A percentile compares a stretch with the other conserved stretches of the same genome.
Conservation (phyloP, 805 yeast species). For the Candida montana region DNA sequence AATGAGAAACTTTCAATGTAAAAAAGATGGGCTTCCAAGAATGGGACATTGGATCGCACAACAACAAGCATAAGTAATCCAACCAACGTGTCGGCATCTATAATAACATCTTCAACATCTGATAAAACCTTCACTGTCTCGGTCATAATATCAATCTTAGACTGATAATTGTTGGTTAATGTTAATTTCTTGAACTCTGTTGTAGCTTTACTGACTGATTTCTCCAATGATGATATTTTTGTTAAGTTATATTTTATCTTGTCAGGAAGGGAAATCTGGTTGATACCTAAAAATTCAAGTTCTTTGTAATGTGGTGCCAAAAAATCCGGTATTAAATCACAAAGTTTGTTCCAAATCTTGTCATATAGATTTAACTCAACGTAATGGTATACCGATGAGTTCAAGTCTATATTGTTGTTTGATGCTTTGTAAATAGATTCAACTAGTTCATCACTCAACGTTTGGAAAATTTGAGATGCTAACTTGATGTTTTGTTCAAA, state of each 20-base stretch:
- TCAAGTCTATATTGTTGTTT: slow-evolving; percentile 40
- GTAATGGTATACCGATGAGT: slow-evolving; percentile 56
- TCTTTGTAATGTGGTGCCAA: slow-evolving; percentile 19
- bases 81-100: slow-evolving; percentile 80
- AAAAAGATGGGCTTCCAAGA: slow-evolving; percentile 57
- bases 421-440: slow-evolving; percentile 23
- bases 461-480: slow-evolving; percentile 26
- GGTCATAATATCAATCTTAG: slow-evolving; percentile 44
- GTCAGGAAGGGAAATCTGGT: slow-evolving; percentile 37
- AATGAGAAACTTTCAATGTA: slow-evolving; percentile 60
- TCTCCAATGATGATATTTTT: slow-evolving; percentile 31
- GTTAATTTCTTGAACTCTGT: slow-evolving; percentile 43
- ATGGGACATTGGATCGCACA: slow-evolving; percentile 50
- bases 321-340: slow-evolving; percentile 22
- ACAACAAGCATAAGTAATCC: slow-evolving; percentile 70
- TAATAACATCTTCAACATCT: slow-evolving; percentile 25
- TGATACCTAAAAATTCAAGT: slow-evolving; percentile 30
- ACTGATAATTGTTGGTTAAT: slow-evolving; percentile 40
- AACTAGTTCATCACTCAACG: slow-evolving; percentile 20
- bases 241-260: slow-evolving; percentile 24
- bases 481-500: slow-evolving; percentile 23
- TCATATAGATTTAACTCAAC: slow-evolving; percentile 67
- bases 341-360: slow-evolving; percentile 53
- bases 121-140: slow-evolving; percentile 51
- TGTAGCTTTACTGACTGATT: slow-evolving; percentile 46